phyloP scores from a whole-genome alignment of 192 early-diverging fungal species.

The Borealophlyctis nickersoniae region DNA sequence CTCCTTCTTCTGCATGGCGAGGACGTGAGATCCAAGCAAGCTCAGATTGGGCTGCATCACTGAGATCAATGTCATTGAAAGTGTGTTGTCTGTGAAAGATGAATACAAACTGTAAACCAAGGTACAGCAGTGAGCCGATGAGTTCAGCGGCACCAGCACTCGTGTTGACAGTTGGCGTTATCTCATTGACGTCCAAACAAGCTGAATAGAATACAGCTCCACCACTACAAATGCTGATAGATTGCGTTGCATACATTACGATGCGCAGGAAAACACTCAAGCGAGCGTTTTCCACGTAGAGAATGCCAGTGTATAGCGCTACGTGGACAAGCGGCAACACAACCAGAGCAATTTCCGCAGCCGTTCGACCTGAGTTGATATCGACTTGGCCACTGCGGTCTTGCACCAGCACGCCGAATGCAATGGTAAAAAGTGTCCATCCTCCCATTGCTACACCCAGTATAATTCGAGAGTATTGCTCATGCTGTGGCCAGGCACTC shows the following conservation, averaged over 20 bases:
- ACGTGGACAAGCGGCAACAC: background rate
- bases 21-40: background rate
- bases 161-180: background rate
- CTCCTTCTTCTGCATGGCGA: conserved; percentile 5
- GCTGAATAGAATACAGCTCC: background rate
- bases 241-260: background rate
- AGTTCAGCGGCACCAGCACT: background rate
- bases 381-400: background rate
- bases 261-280: background rate
- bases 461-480: background rate
- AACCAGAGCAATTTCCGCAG: conserved; percentile 1
- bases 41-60: background rate
- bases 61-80: background rate
- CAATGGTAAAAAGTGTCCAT: conserved; percentile 5
- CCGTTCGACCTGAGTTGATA: background rate
- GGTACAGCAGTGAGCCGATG: background rate
- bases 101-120: background rate
- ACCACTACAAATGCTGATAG: background rate
- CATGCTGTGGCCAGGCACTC: background rate
- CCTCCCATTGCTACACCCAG: background rate
- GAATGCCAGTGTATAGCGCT: background rate
- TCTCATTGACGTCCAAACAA: background rate
- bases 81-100: background rate
- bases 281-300: background rate
- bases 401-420: conserved; percentile 4